Base-by-base conservation (phyloP, 1,284 basidiomycete genomes). In the Cryptococcus sp. region DNA sequence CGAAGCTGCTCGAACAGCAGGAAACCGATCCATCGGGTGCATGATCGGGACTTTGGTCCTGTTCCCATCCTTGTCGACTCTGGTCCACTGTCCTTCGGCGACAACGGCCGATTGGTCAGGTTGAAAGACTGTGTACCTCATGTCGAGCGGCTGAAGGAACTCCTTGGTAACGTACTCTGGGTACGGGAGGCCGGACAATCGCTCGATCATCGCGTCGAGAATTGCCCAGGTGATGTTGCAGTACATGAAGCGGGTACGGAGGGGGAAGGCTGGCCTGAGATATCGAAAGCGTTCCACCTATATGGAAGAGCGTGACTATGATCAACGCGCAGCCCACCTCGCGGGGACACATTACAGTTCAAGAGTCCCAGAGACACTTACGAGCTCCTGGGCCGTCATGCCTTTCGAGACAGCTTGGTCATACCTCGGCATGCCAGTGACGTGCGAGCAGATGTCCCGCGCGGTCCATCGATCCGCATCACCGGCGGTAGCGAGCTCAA, bases 31-130 rank as follows among this genome's bases (percentile, higher is more conserved):
- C 5, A 57, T 53, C 19, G 56, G 42, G 22, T 43, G 52, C 6
- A 40, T 54, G n/a, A 55, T 62, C 20, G 48, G 30, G 30, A 35
- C 2, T 13, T 5, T 57, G 16, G 27, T 61, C 8, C 27, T 63
- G 22, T 30, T 61, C 15, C 47, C 47, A 17, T 16, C 47, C 5
- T 35, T n/a, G 38, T 30, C 19, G 5, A 19, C 38, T 41, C 42
- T 47, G 3, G 19, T 22, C 30, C 53, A 48, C 22, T 55, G 47
- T n/a, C 53, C 53, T n/a, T 30, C 23, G 3, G 53, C 46, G 8
- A 35, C 30, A 13, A 10, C 30, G 30, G 46, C 49, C 15, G 10
- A 8, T n/a, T 48, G 47, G 20, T 55, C 53, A 27, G 8, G 16
- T 8, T 23, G 17, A 22, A 55, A 55, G 11, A 46, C 47, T 25